Conservation (phyloP, 2,329 filamentous ascomycete genomes). For the Colletotrichum nymphaeae region DNA sequence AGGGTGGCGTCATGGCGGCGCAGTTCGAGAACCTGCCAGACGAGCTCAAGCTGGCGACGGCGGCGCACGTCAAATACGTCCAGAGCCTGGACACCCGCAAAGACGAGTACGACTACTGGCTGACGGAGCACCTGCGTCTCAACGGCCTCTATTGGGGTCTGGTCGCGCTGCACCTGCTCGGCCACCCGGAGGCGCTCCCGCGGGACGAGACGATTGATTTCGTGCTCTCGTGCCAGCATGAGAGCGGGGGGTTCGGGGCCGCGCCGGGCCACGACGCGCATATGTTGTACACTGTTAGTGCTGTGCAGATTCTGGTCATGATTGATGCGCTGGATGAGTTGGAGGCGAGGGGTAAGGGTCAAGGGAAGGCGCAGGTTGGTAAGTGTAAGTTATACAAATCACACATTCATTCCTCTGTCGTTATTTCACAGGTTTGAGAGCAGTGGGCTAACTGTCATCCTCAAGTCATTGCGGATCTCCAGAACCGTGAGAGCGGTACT, state of each 20-base stretch:
- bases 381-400: slow-evolving; percentile 71
- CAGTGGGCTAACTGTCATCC: slow-evolving; percentile 24
- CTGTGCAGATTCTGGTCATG: slow-evolving; percentile 90
- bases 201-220: slow-evolving; percentile 87
- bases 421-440: not conserved
- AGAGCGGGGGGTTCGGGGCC: slow-evolving; percentile 91
- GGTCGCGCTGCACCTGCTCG: slow-evolving; percentile 86
- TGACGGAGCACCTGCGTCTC: slow-evolving; percentile 95
- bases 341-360: slow-evolving; percentile 75
- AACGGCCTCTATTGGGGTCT: slow-evolving; percentile 98
- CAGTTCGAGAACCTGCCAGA: slow-evolving; percentile 49
- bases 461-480: slow-evolving; percentile 81
- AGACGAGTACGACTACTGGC: slow-evolving; percentile 97
- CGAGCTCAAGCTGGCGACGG: slow-evolving; percentile 59
- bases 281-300: slow-evolving; percentile 95
- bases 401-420: too few species aligned
- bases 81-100: slow-evolving; percentile 90
- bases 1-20: slow-evolving; percentile 44
- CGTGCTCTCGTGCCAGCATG: slow-evolving; percentile 93
- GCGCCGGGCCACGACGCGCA: slow-evolving; percentile 95
- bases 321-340: slow-evolving; percentile 87
- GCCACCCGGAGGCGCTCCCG: slow-evolving; percentile 83
- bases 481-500: slow-evolving; percentile 83
- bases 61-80: slow-evolving; percentile 88
- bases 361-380: slow-evolving; percentile 78